These are phyloP conservation scores for Colletotrichum cereale DNA, from an alignment of 2,329 filamentous ascomycete species.

Conservation along the genomic window DNA sequence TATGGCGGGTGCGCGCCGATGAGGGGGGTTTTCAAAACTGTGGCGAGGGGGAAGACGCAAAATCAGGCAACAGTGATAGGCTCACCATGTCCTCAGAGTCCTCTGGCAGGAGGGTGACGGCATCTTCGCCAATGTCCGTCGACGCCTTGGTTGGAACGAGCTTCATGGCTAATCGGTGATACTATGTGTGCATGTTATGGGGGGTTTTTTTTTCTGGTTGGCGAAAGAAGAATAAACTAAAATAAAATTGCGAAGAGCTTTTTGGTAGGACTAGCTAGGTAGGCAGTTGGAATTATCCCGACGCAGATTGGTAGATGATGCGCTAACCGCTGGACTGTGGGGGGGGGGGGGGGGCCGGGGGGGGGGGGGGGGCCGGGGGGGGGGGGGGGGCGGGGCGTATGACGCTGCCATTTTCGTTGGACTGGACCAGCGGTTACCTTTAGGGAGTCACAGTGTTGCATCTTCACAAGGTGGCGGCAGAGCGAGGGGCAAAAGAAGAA, in stretches of 20 bases:
- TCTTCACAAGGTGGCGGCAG: conserved; percentile 5
- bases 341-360: no score
- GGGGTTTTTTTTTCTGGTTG: no score
- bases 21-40: not conserved
- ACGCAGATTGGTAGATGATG: conserved; percentile 31
- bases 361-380: no score
- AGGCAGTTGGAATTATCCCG: conserved; percentile 26
- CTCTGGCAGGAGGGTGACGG: conserved; percentile 57
- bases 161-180: conserved; percentile 48
- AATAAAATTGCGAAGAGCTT: not conserved
- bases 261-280: not conserved
- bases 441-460: not conserved
- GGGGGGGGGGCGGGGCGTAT: no score
- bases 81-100: conserved; percentile 62
- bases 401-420: not conserved
- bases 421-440: conserved; percentile 1
- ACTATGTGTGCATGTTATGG: not conserved
- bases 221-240: not conserved
- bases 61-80: not conserved
- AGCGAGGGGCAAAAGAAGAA: not conserved
- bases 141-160: conserved; percentile 53
- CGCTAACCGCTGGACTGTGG: not conserved
- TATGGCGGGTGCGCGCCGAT: not conserved
- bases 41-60: not conserved
- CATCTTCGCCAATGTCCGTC: conserved; percentile 55